Evolutionary conservation across 495 filamentous ascomycete genomes (phyloP).

Genomic region (Penicillium bialowiezense): DNA sequence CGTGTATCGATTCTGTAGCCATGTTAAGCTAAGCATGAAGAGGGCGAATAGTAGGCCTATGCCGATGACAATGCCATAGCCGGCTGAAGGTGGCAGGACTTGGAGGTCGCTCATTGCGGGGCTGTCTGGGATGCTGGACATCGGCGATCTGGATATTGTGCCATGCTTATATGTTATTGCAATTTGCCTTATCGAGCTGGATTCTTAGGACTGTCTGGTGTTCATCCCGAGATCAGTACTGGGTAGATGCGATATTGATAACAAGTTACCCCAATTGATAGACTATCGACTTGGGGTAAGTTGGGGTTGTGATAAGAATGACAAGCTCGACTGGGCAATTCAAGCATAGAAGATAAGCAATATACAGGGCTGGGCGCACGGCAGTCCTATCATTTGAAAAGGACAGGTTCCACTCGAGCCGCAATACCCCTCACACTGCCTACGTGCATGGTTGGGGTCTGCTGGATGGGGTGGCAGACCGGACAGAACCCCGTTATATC

Average conservation of each 20-base stretch:
- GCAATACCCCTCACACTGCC: too few relatives aligned
- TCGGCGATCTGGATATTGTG: neutral
- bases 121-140: too few relatives aligned
- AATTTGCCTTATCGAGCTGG: neutral
- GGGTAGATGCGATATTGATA: neutral
- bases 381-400: too few relatives aligned
- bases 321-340: neutral
- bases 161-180: neutral
- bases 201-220: neutral
- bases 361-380: neutral
- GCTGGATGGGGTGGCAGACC: too few relatives aligned
- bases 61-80: conserved; percentile 50
- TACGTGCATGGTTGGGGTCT: too few relatives aligned
- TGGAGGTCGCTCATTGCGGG: conserved; percentile 17
- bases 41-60: conserved; percentile 45
- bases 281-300: neutral
- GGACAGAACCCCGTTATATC: too few relatives aligned
- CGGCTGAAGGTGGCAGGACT: conserved; percentile 31
- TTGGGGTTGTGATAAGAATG: neutral
- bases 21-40: conserved; percentile 43
- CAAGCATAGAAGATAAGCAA: neutral
- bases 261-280: conserved; percentile 1
- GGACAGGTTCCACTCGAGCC: too few relatives aligned
- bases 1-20: conserved; percentile 47
- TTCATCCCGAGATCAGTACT: neutral